Evolutionary conservation across 257 asterid species (phyloP), one percentile per base, ranked within the genome.

Genomic region (Nicotiana sylvestris): DNA sequence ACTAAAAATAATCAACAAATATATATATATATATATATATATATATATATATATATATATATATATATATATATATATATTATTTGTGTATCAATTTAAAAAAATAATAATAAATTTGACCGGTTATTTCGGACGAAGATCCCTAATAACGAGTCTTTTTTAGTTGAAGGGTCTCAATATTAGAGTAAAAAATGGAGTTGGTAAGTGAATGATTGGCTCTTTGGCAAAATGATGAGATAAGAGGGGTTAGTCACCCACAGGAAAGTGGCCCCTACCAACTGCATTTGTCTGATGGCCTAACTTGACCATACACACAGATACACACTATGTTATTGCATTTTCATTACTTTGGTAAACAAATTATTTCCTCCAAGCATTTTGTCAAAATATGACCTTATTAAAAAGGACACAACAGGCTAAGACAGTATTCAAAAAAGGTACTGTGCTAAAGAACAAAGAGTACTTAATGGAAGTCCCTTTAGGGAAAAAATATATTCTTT

Each of bases 231-330:
- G 82, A 79, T 61, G 82, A 79, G 56, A 67, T 79, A 60, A 79
- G 82, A 15, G 27, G 8, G 29, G 16, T 56, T 51, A 76, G 80
- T 76, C 80, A 51, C 17, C 65, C 60, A 27, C 62, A 56, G 43
- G 3, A 43, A 82, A 81, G 43, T 76, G 84, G 80, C 13, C 77
- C 69, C 65, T n/a, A 3, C 68, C 81, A 81, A 32, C 80, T 32
- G 21, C 70, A 37, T 68, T 66, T 81, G 46, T 69, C 57, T 69
- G 81, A 69, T 82, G 74, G 72, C 84, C 84, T 82, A 82, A 57
- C 84, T 70, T 82, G 61, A 43, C 76, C 60, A 62, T 4, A 37
- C 17, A 62, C 62, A 78, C 46, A 6, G 0, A 35, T 55, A 68
- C 15, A 0, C 29, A 9, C 16, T 29, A 76, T 21, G 25, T 15